A percentile compares a stretch with the other conserved stretches of the same genome.
Conservation (phyloP, 129 eudicot species). For the Solidago caesia region DNA sequence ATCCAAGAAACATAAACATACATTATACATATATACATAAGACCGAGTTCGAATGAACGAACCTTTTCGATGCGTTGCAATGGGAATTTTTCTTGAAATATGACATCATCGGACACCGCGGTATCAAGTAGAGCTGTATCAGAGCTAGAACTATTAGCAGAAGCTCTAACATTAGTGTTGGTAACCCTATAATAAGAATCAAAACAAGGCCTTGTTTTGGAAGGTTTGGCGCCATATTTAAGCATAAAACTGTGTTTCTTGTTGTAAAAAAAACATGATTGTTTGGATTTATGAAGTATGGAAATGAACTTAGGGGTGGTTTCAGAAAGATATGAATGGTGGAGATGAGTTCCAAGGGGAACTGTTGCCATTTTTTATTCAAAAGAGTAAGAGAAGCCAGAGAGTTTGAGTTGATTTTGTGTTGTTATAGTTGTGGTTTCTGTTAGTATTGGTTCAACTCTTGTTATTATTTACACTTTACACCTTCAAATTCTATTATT, state of each 20-base stretch:
- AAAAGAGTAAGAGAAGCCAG: constrained; percentile 2
- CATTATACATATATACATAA: background rate
- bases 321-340: constrained; percentile 35
- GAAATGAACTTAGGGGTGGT: constrained; percentile 32
- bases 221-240: constrained; percentile 35
- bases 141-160: constrained; percentile 41
- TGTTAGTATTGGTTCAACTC: constrained; percentile 22
- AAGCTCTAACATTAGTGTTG: constrained; percentile 23
- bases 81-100: constrained; percentile 42
- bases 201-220: constrained; percentile 30
- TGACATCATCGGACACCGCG: constrained; percentile 41
- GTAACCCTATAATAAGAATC: constrained; percentile 16
- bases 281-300: constrained; percentile 22
- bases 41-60: constrained; percentile 10
- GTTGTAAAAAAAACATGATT: constrained; percentile 31
- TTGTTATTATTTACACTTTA: constrained; percentile 18
- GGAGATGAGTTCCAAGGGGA: constrained; percentile 45
- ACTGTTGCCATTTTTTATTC: constrained; percentile 49
- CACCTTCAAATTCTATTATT: background rate
- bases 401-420: constrained; percentile 8
- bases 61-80: constrained; percentile 60
- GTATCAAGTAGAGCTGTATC: constrained; percentile 45
- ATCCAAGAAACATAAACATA: background rate
- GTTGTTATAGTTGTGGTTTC: constrained; percentile 19
- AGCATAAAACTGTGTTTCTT: constrained; percentile 17